Conservation (phyloP, 441 rosid species). For the Croton laevigatus region DNA sequence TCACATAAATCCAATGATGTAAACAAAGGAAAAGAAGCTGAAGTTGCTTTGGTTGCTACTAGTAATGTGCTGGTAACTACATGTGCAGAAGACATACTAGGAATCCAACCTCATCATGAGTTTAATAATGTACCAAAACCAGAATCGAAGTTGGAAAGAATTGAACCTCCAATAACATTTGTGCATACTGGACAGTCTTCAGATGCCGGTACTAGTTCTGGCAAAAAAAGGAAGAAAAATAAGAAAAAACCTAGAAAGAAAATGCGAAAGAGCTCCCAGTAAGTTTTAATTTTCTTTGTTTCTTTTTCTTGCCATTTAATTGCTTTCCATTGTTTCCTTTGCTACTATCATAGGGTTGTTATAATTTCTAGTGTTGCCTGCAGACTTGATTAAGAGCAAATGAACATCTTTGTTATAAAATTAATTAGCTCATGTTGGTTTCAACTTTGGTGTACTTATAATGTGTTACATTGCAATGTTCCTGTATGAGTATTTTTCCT, state of each 20-base stretch:
- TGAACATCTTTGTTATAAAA: too few relatives aligned
- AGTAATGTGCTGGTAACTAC: conserved; percentile 14
- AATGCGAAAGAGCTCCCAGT: conserved; percentile 23
- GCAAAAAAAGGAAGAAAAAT: conserved; percentile 24
- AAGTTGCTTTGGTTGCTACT: neutral
- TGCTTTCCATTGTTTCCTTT: neutral
- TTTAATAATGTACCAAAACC: conserved; percentile 14
- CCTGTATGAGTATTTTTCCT: too few relatives aligned
- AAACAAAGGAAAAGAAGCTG: conserved; percentile 6
- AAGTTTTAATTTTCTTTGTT: conserved; percentile 17
- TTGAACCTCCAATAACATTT: conserved; percentile 26
- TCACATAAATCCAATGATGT: neutral
- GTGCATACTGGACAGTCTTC: conserved; percentile 20
- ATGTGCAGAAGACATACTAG: neutral
- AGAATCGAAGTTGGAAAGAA: conserved; percentile 11
- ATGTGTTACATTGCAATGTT: too few relatives aligned
- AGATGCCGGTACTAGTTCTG: conserved; percentile 14
- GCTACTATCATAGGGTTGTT: neutral
- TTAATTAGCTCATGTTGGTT: too few relatives aligned
- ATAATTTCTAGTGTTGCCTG: too few relatives aligned
- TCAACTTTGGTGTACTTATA: too few relatives aligned
- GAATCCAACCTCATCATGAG: conserved; percentile 10
- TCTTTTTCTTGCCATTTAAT: neutral
- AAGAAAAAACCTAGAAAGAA: conserved; percentile 36
- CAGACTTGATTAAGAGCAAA: too few relatives aligned